Conservation (phyloP, 371 early-diverging fungal genomes). For the Dinochytrium kinnereticum region DNA sequence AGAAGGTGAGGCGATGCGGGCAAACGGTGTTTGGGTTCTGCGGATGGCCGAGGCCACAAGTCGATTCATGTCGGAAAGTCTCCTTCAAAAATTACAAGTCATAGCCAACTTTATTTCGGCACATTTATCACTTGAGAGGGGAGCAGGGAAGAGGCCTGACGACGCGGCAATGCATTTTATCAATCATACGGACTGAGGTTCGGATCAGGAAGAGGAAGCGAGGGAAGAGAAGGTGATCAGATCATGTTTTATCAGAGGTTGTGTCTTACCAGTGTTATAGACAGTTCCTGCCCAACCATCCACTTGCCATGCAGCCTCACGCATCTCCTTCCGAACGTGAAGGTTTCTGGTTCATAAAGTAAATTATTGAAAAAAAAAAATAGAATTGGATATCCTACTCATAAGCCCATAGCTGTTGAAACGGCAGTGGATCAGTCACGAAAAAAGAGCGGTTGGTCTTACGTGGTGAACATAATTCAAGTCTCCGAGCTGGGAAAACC, state of each 20-base stretch:
- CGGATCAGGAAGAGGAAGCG: background rate
- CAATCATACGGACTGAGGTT: constrained; percentile 1
- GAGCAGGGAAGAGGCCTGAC: constrained; percentile 77
- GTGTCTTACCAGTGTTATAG: constrained; percentile 75
- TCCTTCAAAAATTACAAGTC: too few species aligned
- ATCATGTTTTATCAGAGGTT: background rate
- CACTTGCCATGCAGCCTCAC: constrained; percentile 91
- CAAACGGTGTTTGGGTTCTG: too few species aligned
- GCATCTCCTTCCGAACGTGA: constrained; percentile 82
- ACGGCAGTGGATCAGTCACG: background rate
- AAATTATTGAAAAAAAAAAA: constrained; percentile 9
- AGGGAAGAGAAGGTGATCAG: too few species aligned
- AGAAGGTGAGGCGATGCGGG: too few species aligned
- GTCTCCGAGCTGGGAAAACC: constrained; percentile 91
- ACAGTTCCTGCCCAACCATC: constrained; percentile 95
- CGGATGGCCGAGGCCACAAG: background rate
- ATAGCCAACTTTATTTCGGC: too few species aligned
- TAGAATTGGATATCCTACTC: constrained; percentile 30
- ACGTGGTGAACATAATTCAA: constrained; percentile 93
- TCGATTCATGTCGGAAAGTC: too few species aligned
- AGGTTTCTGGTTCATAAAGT: constrained; percentile 59
- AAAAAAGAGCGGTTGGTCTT: constrained; percentile 73
- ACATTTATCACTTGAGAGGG: constrained; percentile 47
- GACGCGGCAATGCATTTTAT: constrained; percentile 79
- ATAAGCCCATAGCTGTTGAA: constrained; percentile 32